Conservation (phyloP, 1,139 yeast species). For the Candida gigantensis region DNA sequence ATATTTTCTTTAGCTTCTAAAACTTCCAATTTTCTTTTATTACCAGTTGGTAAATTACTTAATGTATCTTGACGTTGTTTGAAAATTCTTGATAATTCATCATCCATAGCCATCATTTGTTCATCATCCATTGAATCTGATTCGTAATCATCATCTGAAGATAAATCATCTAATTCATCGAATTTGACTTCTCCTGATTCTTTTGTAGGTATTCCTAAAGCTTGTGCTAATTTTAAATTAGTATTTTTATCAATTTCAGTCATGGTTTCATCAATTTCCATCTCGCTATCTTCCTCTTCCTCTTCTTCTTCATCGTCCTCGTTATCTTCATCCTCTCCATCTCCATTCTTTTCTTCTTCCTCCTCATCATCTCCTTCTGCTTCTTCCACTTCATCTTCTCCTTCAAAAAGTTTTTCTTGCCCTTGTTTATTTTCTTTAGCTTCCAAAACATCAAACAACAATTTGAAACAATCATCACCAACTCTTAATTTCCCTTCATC, state of each 20-base stretch:
- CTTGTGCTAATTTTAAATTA: constrained; percentile 72
- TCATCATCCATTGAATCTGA: constrained; percentile 94
- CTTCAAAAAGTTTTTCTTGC: constrained; percentile 73
- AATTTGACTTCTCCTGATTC: constrained; percentile 47
- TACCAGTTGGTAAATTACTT: constrained; percentile 53
- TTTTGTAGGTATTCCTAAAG: constrained; percentile 66
- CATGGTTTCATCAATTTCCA: constrained; percentile 26
- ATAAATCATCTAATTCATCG: constrained; percentile 35
- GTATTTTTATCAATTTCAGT: constrained; percentile 69
- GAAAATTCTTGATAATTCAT: constrained; percentile 79
- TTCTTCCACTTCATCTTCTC: constrained; percentile 45
- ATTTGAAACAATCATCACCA: constrained; percentile 52
- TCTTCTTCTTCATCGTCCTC: constrained; percentile 32
- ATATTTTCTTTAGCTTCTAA: constrained; percentile 78
- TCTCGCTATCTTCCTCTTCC: constrained; percentile 20
- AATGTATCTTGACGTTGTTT: constrained; percentile 73
- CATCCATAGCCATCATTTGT: constrained; percentile 95
- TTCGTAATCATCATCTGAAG: constrained; percentile 45
- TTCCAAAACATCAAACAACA: constrained; percentile 65
- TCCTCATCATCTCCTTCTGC: constrained; percentile 35
- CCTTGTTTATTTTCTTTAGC: constrained; percentile 85
- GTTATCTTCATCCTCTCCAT: constrained; percentile 31
- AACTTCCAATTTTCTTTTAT: constrained; percentile 68
- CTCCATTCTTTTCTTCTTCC: constrained; percentile 28
- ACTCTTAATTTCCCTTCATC: constrained; percentile 29